Evolutionary conservation across 2,329 filamentous ascomycete genomes (phyloP).

Genomic region (Colletotrichum sublineola): DNA sequence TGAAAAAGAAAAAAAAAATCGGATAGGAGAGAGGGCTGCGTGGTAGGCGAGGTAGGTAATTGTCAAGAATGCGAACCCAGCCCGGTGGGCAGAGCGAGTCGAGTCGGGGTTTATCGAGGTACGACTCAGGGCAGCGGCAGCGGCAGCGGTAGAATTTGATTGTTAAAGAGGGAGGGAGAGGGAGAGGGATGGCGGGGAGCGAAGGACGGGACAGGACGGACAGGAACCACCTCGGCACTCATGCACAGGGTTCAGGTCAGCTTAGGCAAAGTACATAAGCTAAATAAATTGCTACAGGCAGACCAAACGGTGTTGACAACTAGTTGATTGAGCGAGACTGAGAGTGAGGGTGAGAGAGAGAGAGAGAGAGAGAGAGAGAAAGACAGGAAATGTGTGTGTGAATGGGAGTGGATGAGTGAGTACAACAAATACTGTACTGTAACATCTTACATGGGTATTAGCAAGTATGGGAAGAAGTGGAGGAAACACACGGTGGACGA

Average conservation of each 20-base stretch:
- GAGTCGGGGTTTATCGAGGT: neutral
- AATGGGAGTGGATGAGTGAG: neutral
- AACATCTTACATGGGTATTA: neutral
- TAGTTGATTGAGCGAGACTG: neutral
- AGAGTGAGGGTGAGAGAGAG: no score
- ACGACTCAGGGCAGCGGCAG: slow-evolving; percentile 30
- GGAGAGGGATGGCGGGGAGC: slow-evolving; percentile 15
- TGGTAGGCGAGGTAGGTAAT: neutral
- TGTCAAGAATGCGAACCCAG: slow-evolving; percentile 4
- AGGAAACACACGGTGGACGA: neutral
- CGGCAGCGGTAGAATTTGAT: neutral
- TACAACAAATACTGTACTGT: neutral
- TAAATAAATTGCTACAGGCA: neutral
- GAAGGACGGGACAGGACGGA: slow-evolving; percentile 8
- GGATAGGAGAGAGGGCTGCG: slow-evolving; percentile 7
- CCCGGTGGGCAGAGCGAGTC: slow-evolving; percentile 30
- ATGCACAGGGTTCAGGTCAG: neutral
- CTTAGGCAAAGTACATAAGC: neutral
- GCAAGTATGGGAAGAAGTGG: neutral
- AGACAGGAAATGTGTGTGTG: no score
- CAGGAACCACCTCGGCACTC: neutral
- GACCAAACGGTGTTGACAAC: neutral
- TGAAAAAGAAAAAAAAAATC: neutral
- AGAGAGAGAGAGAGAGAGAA: neutral
- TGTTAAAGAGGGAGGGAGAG: slow-evolving; percentile 9